Evolutionary conservation across 108 stramenopile genomes (phyloP).

Genomic region (Skeletonema potamos): DNA sequence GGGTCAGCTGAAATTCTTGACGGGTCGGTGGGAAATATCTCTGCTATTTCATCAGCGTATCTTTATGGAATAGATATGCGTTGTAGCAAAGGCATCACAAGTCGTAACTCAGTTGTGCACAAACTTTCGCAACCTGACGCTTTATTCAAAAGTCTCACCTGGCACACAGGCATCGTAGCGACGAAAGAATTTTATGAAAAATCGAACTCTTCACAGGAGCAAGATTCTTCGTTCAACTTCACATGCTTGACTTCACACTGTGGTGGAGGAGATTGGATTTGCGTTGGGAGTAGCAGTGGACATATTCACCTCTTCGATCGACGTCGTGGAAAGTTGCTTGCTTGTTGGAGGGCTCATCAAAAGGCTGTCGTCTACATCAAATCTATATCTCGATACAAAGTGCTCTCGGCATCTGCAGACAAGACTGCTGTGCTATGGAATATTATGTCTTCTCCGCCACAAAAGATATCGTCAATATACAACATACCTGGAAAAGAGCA

Average conservation of each 20-base stretch:
- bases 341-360: slow-evolving; percentile 30
- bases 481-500: slow-evolving; percentile 32
- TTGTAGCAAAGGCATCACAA: not conserved
- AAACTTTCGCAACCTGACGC: not conserved
- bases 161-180: slow-evolving; percentile 1
- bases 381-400: slow-evolving; percentile 16
- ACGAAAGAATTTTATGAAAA: not conserved
- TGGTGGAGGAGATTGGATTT: slow-evolving; percentile 20
- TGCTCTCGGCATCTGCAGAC: slow-evolving; percentile 20
- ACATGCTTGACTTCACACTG: slow-evolving; percentile 27
- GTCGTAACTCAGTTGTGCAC: not conserved
- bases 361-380: slow-evolving; percentile 25
- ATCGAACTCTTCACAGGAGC: not conserved
- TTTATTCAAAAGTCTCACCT: slow-evolving; percentile 20
- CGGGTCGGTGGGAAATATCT: slow-evolving; percentile 5
- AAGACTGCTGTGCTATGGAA: slow-evolving; percentile 38
- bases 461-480: slow-evolving; percentile 21
- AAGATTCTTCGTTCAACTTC: slow-evolving; percentile 15
- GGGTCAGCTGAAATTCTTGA: slow-evolving; percentile 14
- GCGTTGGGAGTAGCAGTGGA: slow-evolving; percentile 22
- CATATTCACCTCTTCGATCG: slow-evolving; percentile 36
- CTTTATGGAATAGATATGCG: slow-evolving; percentile 30
- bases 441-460: slow-evolving; percentile 17
- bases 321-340: slow-evolving; percentile 9
- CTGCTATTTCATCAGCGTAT: slow-evolving; percentile 28